Base-by-base conservation (phyloP, 768 basidiomycete species). In the Crucibulum laeve region DNA sequence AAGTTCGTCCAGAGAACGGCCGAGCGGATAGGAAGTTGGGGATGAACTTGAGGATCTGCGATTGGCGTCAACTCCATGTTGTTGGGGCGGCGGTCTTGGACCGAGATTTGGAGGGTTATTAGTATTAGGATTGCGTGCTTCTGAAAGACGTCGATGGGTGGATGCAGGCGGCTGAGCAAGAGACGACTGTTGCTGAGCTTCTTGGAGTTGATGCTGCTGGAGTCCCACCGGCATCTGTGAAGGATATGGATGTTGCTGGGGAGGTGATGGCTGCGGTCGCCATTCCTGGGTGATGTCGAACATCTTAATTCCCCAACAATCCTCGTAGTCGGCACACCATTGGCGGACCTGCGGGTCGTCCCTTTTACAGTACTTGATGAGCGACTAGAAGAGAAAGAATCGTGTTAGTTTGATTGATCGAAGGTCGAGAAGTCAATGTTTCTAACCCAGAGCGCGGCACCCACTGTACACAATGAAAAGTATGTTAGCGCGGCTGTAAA, bases 301-400 rank as follows among this genome's bases (percentile, higher is more conserved):
- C 21, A 81, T 71, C 44, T 71, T 71, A 43, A 80, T 76, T 17
- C 86, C 86, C 76, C 78, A 84, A 15, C 75, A 58, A 45, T 80
- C 81, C 55, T 83, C 80, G 43, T 84, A 84, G 33, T 82, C 77
- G 26, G 66, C 63, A 40, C 71, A 76, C 84, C 80, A 84, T 26
- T 61, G 64, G n/a, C 73, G 68, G 47, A 87, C 55, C 43, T 69
- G 69, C 19, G 69, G 63, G 46, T 79, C 79, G 45, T 83, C 77
- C 21, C 73, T 65, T 45, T 76, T 71, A 44, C 71, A 74, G 54
- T 85, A 84, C 56, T 80, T 83, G 62, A 82, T 74, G 46, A 84
- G 72, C 13, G 82, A 70, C 85, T 87, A 54, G 40, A 40, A 40
- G n/a, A 48, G 23, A 33, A 41, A 45, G 53, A 34, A 46, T 30